Base-by-base conservation (phyloP, 768 basidiomycete species). In the Mycena indigotica region DNA sequence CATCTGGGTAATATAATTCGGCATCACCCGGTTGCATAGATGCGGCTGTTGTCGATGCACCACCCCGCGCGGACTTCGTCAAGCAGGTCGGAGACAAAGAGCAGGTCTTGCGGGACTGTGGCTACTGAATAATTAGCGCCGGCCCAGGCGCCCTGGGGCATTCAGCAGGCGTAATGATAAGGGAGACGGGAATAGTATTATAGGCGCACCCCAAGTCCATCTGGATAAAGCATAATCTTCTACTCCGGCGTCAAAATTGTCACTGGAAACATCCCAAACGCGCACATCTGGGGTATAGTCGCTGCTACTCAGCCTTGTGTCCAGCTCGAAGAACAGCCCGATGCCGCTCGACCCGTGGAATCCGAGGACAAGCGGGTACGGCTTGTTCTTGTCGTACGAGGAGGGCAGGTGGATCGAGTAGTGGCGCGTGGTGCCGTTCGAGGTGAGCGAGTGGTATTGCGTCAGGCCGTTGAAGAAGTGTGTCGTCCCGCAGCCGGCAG, bases 201-300 rank as follows among this genome's bases (percentile, higher is more conserved):
- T 21, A 24, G 13, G 29, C 58, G 23, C 30, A 54, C 53, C 6
- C 54, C 55, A 50, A 60, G n/a, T 17, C 59, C 59, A 21, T 52
- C 52, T 6, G 59, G 59, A 24, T 60, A 60, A 10, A 60, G 50
- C 54, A 60, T 60, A 32, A 60, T 60, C 50, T 55, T 60, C 50
- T 60, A 19, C n/a, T n/a, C 16, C 24, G 28, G 1, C 5, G 28
- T 45, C 45, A 26, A 30, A 3, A 8, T 23, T 15, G 1, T 19
- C 32, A 32, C 16, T 39, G 25, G 23, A 12, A 41, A 13, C 4
- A 15, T 8, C 8, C 13, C 8, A 6, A 44, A 23, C 8, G 23
- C 55, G 28, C 48, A 56, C 55, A 6, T 12, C 29, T 17, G 51
- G 25, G n/a, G 40, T 57, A 13, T 57, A 57, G 12, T 57, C 35